Base-by-base conservation (phyloP, 306 rosid species). In the Purshia tridentata region DNA sequence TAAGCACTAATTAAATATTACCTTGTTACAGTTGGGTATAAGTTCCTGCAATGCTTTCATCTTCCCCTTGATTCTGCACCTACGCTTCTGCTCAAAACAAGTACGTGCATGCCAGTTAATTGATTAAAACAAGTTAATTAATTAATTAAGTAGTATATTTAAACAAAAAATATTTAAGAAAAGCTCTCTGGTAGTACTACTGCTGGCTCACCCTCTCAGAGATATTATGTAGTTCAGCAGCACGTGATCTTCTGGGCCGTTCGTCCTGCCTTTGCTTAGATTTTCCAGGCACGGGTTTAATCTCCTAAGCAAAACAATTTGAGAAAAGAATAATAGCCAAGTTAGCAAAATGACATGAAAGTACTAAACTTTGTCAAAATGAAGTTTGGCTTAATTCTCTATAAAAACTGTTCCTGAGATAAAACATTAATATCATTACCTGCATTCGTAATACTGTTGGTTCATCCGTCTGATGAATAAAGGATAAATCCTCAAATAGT, bases 1-100 rank as follows among this genome's bases (percentile, higher is more conserved):
- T 29, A 29, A 29, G 1, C 35, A 29, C 2, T 29, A 6, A 12
- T 29, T 29, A 6, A 12, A 12, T 2, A 13, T 4, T 58, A 78
- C 75, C 82, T 63, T 75, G 22, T 60, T 69, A 53, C 68, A 80
- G 59, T 80, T 74, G 53, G 80, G 83, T 37, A 80, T 18, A 48
- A 80, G 76, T 9, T 49, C 50, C 52, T 80, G 52, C 37, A 80
- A 37, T 0, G 18, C 12, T n/a, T 50, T 62, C 62, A 69, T 63
- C 79, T 69, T 80, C 72, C 11, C 60, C 53, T 23, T 45, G 52
- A 80, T 80, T 70, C 15, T 65, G 14, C 23, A 59, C 35, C 79
- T 52, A 19, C 63, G 59, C 61, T 48, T 69, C 76, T 80, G 79
- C 14, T 57, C 13, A 53, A n/a, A 41, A 42, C 9, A 9, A 47